phyloP scores from a whole-genome alignment of 352 stramenopile genomes.

The Thalassiosira hispida region DNA sequence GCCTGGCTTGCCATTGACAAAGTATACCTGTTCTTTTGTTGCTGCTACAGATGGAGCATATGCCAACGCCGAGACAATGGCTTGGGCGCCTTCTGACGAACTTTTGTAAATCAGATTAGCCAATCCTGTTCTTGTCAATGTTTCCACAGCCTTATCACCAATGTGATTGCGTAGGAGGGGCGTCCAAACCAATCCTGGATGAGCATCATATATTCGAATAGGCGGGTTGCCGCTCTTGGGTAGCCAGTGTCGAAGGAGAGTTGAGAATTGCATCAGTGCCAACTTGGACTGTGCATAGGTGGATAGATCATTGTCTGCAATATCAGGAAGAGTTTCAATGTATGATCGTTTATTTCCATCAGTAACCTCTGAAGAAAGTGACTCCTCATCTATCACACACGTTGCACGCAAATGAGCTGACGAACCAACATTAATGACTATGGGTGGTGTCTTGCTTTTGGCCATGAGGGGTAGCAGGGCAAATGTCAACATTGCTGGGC shows the following conservation, averaged over 20 bases:
- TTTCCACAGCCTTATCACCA: constrained; percentile 26
- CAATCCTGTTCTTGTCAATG: constrained; percentile 44
- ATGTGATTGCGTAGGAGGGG: constrained; percentile 52
- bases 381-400: constrained; percentile 37
- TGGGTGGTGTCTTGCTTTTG: constrained; percentile 1
- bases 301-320: constrained; percentile 45
- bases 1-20: constrained; percentile 44
- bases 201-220: constrained; percentile 47
- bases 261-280: constrained; percentile 56
- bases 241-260: constrained; percentile 37
- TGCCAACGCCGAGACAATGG: constrained; percentile 40
- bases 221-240: not conserved
- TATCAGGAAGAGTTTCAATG: constrained; percentile 31
- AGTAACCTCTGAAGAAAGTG: not conserved
- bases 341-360: constrained; percentile 18
- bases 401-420: constrained; percentile 56
- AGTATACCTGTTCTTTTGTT: constrained; percentile 45
- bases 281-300: constrained; percentile 52
- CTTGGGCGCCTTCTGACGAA: constrained; percentile 36
- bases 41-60: constrained; percentile 5
- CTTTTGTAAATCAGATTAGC: constrained; percentile 54
- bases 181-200: constrained; percentile 60
- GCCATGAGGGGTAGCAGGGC: constrained; percentile 46
- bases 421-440: constrained; percentile 53
- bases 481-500: constrained; percentile 46